Evolutionary conservation across 805 yeast genomes (phyloP), one percentile per base, ranked within the genome.

Genomic region (Barnettozyma siamensis): DNA sequence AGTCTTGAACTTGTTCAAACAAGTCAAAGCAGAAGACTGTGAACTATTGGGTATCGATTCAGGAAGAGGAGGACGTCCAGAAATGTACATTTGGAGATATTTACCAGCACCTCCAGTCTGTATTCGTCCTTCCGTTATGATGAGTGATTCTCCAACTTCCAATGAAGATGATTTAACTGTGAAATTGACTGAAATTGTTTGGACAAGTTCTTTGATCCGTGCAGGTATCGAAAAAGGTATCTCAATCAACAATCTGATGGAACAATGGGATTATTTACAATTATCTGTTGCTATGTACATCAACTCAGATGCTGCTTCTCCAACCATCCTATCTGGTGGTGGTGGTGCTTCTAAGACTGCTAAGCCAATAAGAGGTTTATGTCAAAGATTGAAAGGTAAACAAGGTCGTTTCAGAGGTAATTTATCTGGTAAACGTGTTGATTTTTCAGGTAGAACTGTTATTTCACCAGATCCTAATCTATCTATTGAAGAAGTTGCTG

Each of bases 331-430:
- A 48, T 95, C 96, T 3, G 83, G 85, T 21, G 76, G 77, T 4
- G 67, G 70, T 47, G 75, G 73, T 34, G 69, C 73, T 21, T 52
- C 69, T 16, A 67, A 76, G 47, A 73, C 81, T 27, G 75, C 78
- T 1, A 84, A 84, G 53, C 72, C 87, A 23, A 93, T 93, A 46
- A 72, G 98, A 57, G 99, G 97, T 5, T 80, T 93, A 49, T 93
- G 99, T 63, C 99, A 93, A 69, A 78, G 99, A 59, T 72, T 93
- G 49, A 93, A 93, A 66, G 99, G 99, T 63, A 93, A 93, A 54
- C 98, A 93, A 66, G 99, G 99, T 57, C 83, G 99, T 60, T 94
- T 93, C 69, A 78, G 99, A 72, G 99, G 99, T 51, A 93, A 93
- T 59, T 68, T 93, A 53, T 88, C 97, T 1, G 99, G 99, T 64